Evolutionary conservation across 2,329 filamentous ascomycete genomes (phyloP), one percentile per base, ranked within the genome.

Genomic region (Curvularia sp.): DNA sequence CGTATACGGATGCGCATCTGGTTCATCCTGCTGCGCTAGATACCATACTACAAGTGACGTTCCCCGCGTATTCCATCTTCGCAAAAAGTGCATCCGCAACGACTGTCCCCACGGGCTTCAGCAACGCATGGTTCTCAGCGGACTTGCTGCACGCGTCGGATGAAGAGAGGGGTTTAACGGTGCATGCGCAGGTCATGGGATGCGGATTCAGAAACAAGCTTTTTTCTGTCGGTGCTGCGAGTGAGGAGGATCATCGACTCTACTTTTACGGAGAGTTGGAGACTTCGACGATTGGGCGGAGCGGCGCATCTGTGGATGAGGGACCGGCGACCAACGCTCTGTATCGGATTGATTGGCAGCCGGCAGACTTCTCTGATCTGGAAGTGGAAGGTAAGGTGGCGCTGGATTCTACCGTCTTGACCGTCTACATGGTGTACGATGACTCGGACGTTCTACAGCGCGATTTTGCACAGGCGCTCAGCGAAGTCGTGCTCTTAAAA

Each of bases 11-110:
- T 38, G 21, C 55, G 13, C 57, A 64, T 28, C 42, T 67, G 8
- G 57, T 68, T n/a, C 66, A 68, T 43, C 66, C 66, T 1, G 50
- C 57, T 9, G 48, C 61, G 1, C 49, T 68, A 5, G 66, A 68
- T 38, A 58, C 49, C 1, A 63, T 68, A 5, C 41, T 68, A 7
- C 64, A 67, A 30, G 57, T 55, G 21, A 59, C 55, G 1, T 61
- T 64, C 18, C 61, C 61, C 5, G 55, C 61, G 0, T 57, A 57
- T 23, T 52, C 56, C 0, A 63, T 67, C 7, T 59, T 56, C 19
- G 41, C 57, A 9, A 57, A 59, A 8, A 43, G 41, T 12, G 30
- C 56, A 28, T 53, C 54, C 2, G 51, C 49, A 5, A 59, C 61
- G 4, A 61, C 59, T 2, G 59, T 64, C 3, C 61, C 61, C 2